Base-by-base conservation (phyloP, 116 monocot species). In the Phalaenopsis hybrid region DNA sequence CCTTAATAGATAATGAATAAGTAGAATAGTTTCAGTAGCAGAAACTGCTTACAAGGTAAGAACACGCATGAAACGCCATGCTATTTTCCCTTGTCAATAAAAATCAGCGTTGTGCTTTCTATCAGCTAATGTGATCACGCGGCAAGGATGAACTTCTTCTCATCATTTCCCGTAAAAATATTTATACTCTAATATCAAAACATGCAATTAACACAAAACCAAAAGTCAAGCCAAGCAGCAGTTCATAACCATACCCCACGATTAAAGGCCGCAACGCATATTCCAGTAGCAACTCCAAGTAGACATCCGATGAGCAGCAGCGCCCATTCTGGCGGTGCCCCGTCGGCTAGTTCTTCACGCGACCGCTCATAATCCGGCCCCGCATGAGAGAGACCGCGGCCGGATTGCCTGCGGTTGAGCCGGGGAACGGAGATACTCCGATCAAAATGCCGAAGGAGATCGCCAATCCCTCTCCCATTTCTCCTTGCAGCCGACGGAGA, bases 291-390 rank as follows among this genome's bases (percentile, higher is more conserved):
- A 50, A 99, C 86, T 1, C 99, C 99, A 31, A 99, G 93, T 57
- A 99, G 89, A 88, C 99, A 99, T 11, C 99, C 95, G 57, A 99
- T n/a, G n/a, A n/a, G n/a, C n/a, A n/a, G n/a, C n/a, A n/a, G n/a
- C n/a, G n/a, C n/a, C n/a, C n/a, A n/a, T 84, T 99, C 99, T 1
- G 99, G 99, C 51, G 99, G 99, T 17, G 99, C 99, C 4, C 99
- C 93, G 37, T 99, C 95, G 9, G 79, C 88, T 51, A 99, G 90
- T 58, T 79, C 92, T 25, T 98, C 93, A 11, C 49, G 65, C 78
- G 75, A 45, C 33, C 50, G 6, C 5, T 83, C 81, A 21, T 23
- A 81, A 41, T 21, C 9, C 7, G 82, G 44, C 76, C 41, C 13
- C 21, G 79, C n/a, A 17, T 31, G 76, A 18, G 31, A 65, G n/a